Evolutionary conservation across 495 filamentous ascomycete genomes (phyloP).

Genomic region (Penicillium maclennaniae): DNA sequence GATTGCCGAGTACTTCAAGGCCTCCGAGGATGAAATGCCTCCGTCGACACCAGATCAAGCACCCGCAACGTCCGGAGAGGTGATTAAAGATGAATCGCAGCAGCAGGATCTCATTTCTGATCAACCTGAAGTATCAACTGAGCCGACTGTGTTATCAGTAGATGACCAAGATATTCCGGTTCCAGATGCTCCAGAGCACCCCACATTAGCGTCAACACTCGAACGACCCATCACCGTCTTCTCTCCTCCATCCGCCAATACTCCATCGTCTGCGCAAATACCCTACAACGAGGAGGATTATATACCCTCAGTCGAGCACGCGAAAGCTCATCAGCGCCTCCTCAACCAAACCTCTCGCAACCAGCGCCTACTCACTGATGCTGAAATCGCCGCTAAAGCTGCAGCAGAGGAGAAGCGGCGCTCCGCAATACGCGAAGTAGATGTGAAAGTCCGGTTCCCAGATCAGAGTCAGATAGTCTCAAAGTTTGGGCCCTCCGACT

Average conservation of each 20-base stretch:
- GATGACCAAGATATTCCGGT: constrained; percentile 8
- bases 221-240: constrained; percentile 64
- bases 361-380: constrained; percentile 53
- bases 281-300: constrained; percentile 70
- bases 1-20: constrained; percentile 67
- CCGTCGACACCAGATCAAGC: constrained; percentile 10
- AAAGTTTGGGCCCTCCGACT: constrained; percentile 59
- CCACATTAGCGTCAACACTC: constrained; percentile 21
- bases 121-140: constrained; percentile 6
- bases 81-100: constrained; percentile 16
- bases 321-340: constrained; percentile 72
- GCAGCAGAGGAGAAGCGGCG: constrained; percentile 55
- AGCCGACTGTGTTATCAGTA: constrained; percentile 11
- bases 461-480: constrained; percentile 71
- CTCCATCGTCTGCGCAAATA: constrained; percentile 67
- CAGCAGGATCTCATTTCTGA: constrained; percentile 3
- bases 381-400: constrained; percentile 46
- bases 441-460: constrained; percentile 81
- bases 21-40: constrained; percentile 32
- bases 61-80: constrained; percentile 11
- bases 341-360: constrained; percentile 62
- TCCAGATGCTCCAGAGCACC: constrained; percentile 15
- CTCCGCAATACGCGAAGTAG: constrained; percentile 61
- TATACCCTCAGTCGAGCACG: constrained; percentile 79
- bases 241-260: constrained; percentile 64